Base-by-base conservation (phyloP, 148 eudicot species). In the Nepenthes mirabilis region DNA sequence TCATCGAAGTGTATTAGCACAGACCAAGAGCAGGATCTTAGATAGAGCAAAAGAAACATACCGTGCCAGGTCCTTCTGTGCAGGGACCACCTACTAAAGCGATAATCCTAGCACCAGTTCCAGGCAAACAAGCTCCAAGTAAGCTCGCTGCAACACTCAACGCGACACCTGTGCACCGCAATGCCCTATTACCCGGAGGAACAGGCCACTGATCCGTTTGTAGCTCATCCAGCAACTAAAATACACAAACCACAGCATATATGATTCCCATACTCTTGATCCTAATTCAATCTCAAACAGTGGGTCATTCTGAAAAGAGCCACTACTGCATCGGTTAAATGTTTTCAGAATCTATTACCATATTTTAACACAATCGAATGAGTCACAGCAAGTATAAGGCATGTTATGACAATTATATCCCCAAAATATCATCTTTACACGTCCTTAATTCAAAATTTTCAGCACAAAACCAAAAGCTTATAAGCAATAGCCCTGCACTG, bases 71-170 rank as follows among this genome's bases (percentile, higher is more conserved):
- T 43, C 98, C 98, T 78, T 91, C 98, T 5, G 98, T 91, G 77
- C 98, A 91, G 47, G 98, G 98, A 67, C 98, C 98, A 13, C 98
- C 98, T 10, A 88, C 96, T 68, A 91, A 76, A 65, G 91, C 94
- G 40, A 91, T 68, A 62, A 91, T 91, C 45, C 98, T 74, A 67
- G 91, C 98, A 64, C 94, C 72, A 34, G 96, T 83, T 23, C 96
- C 91, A 9, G 91, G 83, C 62, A 64, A 65, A 79, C 95, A 88
- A 37, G 95, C 98, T 53, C 87, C 91, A 51, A 91, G 78, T 66
- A 91, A 74, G 11, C 98, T 83, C 2, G 86, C 75, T 34, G 96
- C 94, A 45, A 91, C 95, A 70, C 88, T 83, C 75, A 91, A 63
- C n/a, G 98, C 98, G 37, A 77, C 98, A 23, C 98, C 98, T 0